Conservation (phyloP, 495 filamentous ascomycete species). For the Trichodelitschia bisporula region DNA sequence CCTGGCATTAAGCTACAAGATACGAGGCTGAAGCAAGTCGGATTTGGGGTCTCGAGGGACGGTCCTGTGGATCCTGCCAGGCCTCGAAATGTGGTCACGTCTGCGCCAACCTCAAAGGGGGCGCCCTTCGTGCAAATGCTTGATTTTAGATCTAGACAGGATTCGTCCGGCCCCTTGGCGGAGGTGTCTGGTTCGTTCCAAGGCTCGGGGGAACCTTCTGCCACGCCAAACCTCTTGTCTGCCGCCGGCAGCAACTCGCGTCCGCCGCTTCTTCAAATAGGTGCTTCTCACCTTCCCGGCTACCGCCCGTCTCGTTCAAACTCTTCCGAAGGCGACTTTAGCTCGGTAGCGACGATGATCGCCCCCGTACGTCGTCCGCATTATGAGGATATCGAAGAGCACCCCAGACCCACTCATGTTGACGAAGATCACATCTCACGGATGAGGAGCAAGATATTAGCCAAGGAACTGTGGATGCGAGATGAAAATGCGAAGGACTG, state of each 20-base stretch:
- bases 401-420: too few relatives aligned
- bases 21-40: too few relatives aligned
- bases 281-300: constrained; percentile 23
- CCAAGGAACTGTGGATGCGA: constrained; percentile 96
- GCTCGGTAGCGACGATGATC: constrained; percentile 7
- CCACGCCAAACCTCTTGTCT: too few relatives aligned
- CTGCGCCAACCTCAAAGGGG: not conserved
- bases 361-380: too few relatives aligned
- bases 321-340: constrained; percentile 24
- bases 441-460: constrained; percentile 61
- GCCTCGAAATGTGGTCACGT: not conserved
- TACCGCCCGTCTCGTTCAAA: constrained; percentile 32
- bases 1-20: too few relatives aligned
- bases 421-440: constrained; percentile 37
- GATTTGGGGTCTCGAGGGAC: too few relatives aligned
- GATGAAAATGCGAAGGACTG: constrained; percentile 97
- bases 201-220: not conserved
- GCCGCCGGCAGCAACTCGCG: too few relatives aligned
- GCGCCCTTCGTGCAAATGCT: not conserved
- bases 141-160: not conserved
- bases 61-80: not conserved
- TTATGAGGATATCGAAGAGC: too few relatives aligned
- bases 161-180: not conserved
- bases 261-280: constrained; percentile 19
- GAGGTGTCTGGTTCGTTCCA: not conserved